Conservation (phyloP, 805 yeast genomes). For the Debaryomyces castellii region DNA sequence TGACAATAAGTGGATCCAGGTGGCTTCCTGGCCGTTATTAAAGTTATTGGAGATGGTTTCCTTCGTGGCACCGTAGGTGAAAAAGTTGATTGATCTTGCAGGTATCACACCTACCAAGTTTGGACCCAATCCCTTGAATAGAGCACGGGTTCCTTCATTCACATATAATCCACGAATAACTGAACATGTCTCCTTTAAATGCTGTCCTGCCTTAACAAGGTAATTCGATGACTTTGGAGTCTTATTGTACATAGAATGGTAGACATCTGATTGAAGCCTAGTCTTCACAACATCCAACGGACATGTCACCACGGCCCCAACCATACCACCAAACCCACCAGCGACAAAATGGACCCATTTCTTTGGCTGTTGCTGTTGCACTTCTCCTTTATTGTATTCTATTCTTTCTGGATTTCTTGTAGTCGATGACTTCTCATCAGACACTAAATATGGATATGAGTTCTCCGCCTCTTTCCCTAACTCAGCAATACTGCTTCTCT, state of each 20-base stretch:
- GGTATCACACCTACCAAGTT: conserved; percentile 97
- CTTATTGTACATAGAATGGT: conserved; percentile 53
- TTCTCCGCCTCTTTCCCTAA: conserved; percentile 56
- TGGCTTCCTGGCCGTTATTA: conserved; percentile 73
- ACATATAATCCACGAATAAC: conserved; percentile 68
- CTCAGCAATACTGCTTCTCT: conserved; percentile 11
- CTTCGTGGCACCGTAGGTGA: conserved; percentile 94
- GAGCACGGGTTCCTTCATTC: conserved; percentile 79
- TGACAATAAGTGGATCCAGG: conserved; percentile 81
- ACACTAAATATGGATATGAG: conserved; percentile 61
- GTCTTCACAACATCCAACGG: conserved; percentile 97
- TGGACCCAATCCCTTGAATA: conserved; percentile 95
- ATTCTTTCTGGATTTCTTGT: conserved; percentile 38
- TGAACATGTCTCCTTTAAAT: conserved; percentile 77
- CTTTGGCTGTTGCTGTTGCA: conserved; percentile 17
- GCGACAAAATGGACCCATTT: conserved; percentile 82
- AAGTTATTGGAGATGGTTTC: conserved; percentile 65
- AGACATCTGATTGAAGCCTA: conserved; percentile 87
- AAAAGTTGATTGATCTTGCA: conserved; percentile 93
- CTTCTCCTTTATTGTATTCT: conserved; percentile 10
- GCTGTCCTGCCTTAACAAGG: conserved; percentile 54
- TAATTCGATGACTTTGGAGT: conserved; percentile 40
- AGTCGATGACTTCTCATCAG: conserved; percentile 70
- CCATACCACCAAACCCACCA: conserved; percentile 96
- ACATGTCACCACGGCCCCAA: conserved; percentile 90